Evolutionary conservation across 768 basidiomycete species (phyloP).

Genomic region (Kondoa subrosea): DNA sequence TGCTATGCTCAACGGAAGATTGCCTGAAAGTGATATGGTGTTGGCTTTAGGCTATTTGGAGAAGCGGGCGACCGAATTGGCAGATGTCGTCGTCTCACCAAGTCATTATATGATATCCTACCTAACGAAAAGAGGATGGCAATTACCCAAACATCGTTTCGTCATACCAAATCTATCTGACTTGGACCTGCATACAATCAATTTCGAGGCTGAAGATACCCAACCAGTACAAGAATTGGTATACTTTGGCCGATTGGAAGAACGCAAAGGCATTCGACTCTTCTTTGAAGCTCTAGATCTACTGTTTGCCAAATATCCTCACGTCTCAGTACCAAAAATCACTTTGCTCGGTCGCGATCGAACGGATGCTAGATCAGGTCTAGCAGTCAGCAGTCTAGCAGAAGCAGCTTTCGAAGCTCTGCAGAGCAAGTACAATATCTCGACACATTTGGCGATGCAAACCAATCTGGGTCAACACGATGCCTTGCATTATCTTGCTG

Average conservation of each 20-base stretch:
- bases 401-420: slow-evolving; percentile 16
- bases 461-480: slow-evolving; percentile 14
- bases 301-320: slow-evolving; percentile 2
- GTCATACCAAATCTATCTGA: slow-evolving; percentile 22
- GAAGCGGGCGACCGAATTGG: slow-evolving; percentile 17
- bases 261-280: slow-evolving; percentile 20
- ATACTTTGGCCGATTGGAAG: slow-evolving; percentile 24
- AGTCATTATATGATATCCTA: slow-evolving; percentile 23
- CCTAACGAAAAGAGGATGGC: slow-evolving; percentile 12
- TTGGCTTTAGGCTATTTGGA: slow-evolving; percentile 21
- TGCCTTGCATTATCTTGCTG: slow-evolving; percentile 17
- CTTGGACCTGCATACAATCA: neutral
- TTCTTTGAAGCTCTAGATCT: slow-evolving; percentile 16
- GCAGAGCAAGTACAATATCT: neutral
- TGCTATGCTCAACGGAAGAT: slow-evolving; percentile 21
- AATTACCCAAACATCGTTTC: slow-evolving; percentile 6
- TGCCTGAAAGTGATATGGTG: slow-evolving; percentile 17
- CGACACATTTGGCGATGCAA: neutral
- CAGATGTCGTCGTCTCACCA: slow-evolving; percentile 23
- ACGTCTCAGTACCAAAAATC: slow-evolving; percentile 3
- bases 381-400: slow-evolving; percentile 17
- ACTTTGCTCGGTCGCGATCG: slow-evolving; percentile 22
- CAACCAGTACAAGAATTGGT: slow-evolving; percentile 19
- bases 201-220: neutral
- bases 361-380: slow-evolving; percentile 15